A percentile compares a stretch with the other conserved stretches of the same genome.
Conservation (phyloP, 1,284 basidiomycete genomes). For the Trichosporon sp. region DNA sequence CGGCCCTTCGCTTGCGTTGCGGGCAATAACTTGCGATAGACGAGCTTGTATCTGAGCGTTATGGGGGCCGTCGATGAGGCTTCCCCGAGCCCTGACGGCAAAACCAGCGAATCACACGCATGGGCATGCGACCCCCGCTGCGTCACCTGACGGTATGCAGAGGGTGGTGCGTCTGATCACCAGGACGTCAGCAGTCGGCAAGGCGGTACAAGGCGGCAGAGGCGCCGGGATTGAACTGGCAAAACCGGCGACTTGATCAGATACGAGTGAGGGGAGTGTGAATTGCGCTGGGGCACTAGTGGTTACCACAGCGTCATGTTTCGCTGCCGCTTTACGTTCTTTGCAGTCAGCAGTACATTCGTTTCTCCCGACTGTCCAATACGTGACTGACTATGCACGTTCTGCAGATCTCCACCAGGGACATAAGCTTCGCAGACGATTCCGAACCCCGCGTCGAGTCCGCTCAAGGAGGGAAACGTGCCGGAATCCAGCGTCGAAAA, state of each 20-base stretch:
- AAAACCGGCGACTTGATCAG: background rate
- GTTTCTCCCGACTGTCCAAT: background rate
- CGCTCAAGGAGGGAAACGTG: background rate
- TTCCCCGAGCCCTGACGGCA: conserved; percentile 7
- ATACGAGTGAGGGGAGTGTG: background rate
- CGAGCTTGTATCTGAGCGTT: background rate
- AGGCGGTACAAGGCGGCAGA: too few relatives aligned
- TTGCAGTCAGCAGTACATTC: background rate
- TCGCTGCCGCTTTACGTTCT: background rate
- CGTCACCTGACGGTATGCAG: conserved; percentile 2
- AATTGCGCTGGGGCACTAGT: background rate
- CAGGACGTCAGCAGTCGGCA: background rate
- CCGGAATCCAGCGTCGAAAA: background rate
- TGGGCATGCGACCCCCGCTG: background rate
- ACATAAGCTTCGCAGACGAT: background rate
- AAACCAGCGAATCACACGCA: background rate
- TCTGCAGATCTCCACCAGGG: background rate
- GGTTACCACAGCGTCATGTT: too few relatives aligned
- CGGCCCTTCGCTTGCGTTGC: background rate
- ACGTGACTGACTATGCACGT: background rate
- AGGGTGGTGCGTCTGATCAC: background rate
- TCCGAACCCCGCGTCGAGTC: background rate
- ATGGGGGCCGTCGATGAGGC: background rate
- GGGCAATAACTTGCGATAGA: background rate
- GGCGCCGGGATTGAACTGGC: background rate